phyloP scores from a whole-genome alignment of 2,329 filamentous ascomycete species.

The Acephala macrosclerotiorum region DNA sequence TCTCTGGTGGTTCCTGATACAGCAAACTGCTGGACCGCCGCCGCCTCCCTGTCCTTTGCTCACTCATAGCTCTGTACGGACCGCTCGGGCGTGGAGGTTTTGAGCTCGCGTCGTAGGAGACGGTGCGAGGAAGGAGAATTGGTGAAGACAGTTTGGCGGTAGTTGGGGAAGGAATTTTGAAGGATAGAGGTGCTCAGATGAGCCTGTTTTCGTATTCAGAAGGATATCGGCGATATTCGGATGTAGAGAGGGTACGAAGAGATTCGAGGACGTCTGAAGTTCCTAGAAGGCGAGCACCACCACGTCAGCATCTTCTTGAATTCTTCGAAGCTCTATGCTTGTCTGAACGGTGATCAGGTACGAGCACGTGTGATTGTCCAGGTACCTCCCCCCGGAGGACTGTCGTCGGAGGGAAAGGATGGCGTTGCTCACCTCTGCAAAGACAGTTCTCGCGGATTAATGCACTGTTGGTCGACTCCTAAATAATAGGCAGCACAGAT shows the following conservation, averaged over 20 bases:
- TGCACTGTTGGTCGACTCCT: neutral
- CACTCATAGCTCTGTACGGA: conserved; percentile 58
- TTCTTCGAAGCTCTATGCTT: neutral
- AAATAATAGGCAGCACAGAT: conserved; percentile 13
- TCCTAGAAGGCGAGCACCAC: neutral
- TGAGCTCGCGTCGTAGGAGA: conserved; percentile 88
- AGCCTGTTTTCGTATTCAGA: conserved; percentile 31
- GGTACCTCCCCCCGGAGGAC: neutral
- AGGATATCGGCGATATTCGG: conserved; percentile 8
- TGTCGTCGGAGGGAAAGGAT: neutral
- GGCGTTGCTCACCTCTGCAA: conserved; percentile 4
- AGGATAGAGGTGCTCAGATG: conserved; percentile 40
- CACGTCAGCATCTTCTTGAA: conserved; percentile 3
- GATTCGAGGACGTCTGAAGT: conserved; percentile 5
- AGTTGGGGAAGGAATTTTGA: conserved; percentile 54
- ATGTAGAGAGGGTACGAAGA: conserved; percentile 7
- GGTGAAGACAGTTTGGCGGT: conserved; percentile 97
- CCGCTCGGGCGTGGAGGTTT: conserved; percentile 70
- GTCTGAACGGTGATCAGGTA: conserved; percentile 1
- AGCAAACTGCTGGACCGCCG: conserved; percentile 97
- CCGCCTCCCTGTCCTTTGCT: conserved; percentile 75
- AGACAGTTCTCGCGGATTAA: neutral
- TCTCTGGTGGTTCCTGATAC: conserved; percentile 96
- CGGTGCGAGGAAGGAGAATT: conserved; percentile 85
- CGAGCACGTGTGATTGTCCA: conserved; percentile 6